Evolutionary conservation across 2,329 filamentous ascomycete species (phyloP).

Genomic region (Sphaerulina populicola): DNA sequence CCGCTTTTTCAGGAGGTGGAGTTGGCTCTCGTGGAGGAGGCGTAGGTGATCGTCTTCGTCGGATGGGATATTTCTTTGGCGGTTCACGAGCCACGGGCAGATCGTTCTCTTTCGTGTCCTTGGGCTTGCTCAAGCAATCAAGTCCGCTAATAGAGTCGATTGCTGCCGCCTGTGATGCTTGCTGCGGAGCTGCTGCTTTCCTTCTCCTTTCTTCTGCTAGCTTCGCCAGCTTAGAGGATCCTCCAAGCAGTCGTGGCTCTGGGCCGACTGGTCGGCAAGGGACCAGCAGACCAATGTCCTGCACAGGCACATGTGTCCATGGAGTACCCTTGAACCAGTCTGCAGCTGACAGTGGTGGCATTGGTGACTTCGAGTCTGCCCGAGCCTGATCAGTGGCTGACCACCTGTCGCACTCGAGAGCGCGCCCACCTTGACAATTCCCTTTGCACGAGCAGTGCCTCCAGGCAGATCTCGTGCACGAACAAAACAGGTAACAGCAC

Average conservation of each 20-base stretch:
- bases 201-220: constrained; percentile 79
- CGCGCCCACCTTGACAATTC: not conserved
- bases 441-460: not conserved
- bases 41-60: constrained; percentile 27
- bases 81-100: constrained; percentile 46
- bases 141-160: constrained; percentile 36
- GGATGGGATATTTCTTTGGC: constrained; percentile 51
- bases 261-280: constrained; percentile 46
- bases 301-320: constrained; percentile 65
- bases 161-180: constrained; percentile 5
- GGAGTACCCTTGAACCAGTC: constrained; percentile 75
- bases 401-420: not conserved
- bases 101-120: constrained; percentile 24
- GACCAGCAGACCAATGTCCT: constrained; percentile 57
- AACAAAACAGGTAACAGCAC: constrained; percentile 25
- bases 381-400: constrained; percentile 10
- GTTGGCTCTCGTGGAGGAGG: constrained; percentile 26
- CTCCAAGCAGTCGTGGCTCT: constrained; percentile 63
- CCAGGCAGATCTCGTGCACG: not conserved
- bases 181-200: constrained; percentile 50
- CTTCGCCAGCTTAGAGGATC: constrained; percentile 82
- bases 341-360: constrained; percentile 36
- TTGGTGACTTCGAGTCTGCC: constrained; percentile 9
- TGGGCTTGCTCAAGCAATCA: constrained; percentile 35
- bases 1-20: constrained; percentile 24